These are phyloP conservation scores for Clavispora santaluciae DNA, from an alignment of 805 yeast species.

Conservation along the genomic window DNA sequence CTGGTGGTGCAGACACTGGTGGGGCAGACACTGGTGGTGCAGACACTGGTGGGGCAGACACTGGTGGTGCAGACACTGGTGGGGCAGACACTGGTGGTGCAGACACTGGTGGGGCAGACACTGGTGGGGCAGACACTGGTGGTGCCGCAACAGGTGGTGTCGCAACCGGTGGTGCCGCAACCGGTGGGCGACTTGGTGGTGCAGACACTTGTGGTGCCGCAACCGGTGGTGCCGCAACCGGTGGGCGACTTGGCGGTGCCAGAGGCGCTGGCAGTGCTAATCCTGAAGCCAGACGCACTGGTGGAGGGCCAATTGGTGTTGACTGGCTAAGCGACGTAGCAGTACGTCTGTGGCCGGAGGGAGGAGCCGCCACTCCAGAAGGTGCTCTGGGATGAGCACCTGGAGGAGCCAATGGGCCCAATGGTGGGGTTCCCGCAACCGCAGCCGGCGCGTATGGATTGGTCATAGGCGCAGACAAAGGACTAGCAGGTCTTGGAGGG, in stretches of 20 bases:
- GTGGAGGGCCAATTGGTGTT: not conserved
- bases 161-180: constrained; percentile 6
- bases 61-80: constrained; percentile 20
- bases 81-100: constrained; percentile 3
- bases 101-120: not conserved
- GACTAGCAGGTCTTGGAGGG: constrained; percentile 8
- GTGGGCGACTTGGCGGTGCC: constrained; percentile 4
- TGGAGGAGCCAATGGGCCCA: constrained; percentile 1
- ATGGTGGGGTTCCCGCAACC: constrained; percentile 3
- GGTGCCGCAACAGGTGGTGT: constrained; percentile 4
- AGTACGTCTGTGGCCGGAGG: not conserved
- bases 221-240: not conserved
- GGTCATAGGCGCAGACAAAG: constrained; percentile 4
- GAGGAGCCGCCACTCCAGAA: not conserved
- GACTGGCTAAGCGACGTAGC: not conserved
- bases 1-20: constrained; percentile 1
- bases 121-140: not conserved
- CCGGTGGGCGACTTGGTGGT: constrained; percentile 6
- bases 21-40: constrained; percentile 4
- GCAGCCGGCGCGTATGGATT: constrained; percentile 12
- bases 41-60: constrained; percentile 28
- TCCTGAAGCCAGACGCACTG: not conserved
- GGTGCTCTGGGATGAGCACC: not conserved
- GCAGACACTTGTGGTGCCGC: constrained; percentile 7
- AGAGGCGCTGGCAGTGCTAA: not conserved